A percentile compares a stretch with the other conserved stretches of the same genome.
Conservation (phyloP, 83 land plant genomes). For the Thuja plicata region DNA sequence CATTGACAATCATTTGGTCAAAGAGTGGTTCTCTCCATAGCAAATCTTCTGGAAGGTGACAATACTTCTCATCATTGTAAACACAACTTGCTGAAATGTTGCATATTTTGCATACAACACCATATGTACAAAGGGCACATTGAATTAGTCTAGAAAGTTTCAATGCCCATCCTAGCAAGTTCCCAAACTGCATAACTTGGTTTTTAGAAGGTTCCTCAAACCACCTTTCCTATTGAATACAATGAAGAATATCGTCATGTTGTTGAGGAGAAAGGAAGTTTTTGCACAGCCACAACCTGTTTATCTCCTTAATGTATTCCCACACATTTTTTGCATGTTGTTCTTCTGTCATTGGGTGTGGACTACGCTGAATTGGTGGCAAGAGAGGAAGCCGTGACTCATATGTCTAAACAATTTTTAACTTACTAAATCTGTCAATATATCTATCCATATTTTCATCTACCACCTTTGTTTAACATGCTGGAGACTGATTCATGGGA, state of each 20-base stretch:
- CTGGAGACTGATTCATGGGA: too few relatives aligned
- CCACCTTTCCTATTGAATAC: slow-evolving; percentile 5
- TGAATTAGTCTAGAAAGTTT: slow-evolving; percentile 51
- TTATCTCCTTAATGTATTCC: slow-evolving; percentile 5
- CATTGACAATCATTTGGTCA: slow-evolving; percentile 86
- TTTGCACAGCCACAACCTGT: slow-evolving; percentile 5
- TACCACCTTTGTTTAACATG: too few relatives aligned
- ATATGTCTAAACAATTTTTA: too few relatives aligned
- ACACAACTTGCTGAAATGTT: slow-evolving; percentile 10
- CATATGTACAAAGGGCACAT: slow-evolving; percentile 29
- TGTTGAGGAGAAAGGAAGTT: slow-evolving; percentile 6
- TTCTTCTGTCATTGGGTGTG: background rate
- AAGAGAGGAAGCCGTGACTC: background rate
- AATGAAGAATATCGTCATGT: background rate
- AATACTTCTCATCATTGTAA: slow-evolving; percentile 10
- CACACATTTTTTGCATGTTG: background rate
- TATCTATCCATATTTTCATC: too few relatives aligned
- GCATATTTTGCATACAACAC: background rate
- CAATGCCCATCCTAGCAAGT: slow-evolving; percentile 80
- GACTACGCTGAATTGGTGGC: background rate
- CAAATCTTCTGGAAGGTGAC: slow-evolving; percentile 38
- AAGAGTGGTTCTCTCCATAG: slow-evolving; percentile 83
- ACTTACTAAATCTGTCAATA: too few relatives aligned
- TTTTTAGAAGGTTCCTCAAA: slow-evolving; percentile 13
- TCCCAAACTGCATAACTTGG: slow-evolving; percentile 88